Percentiles rank a stretch among this genome's conserved stretches.
phyloP scores from a whole-genome alignment of 306 rosid species.

The Sesbania bispinosa region DNA sequence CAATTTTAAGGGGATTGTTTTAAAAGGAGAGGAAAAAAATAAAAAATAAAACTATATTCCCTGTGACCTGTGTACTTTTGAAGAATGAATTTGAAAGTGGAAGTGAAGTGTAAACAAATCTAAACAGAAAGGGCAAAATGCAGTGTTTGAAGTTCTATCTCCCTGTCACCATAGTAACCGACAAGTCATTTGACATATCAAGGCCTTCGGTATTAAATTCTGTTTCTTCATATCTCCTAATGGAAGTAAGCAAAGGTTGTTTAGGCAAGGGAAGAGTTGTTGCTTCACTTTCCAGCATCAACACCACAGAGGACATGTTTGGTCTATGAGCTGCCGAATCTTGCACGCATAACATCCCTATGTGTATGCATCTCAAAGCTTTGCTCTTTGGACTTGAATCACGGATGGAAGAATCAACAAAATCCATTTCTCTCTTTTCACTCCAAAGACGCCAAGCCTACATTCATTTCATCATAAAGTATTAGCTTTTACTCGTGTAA shows the following conservation, averaged over 20 bases:
- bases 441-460: conserved; percentile 91
- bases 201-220: conserved; percentile 40
- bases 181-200: conserved; percentile 59
- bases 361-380: conserved; percentile 71
- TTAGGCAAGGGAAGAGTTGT: conserved; percentile 55
- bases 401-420: conserved; percentile 59
- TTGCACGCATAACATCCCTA: conserved; percentile 82
- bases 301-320: conserved; percentile 63
- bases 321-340: conserved; percentile 78
- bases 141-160: conserved; percentile 41
- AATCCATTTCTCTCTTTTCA: conserved; percentile 51
- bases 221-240: conserved; percentile 45
- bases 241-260: conserved; percentile 64
- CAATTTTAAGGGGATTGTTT: neutral
- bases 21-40: no score
- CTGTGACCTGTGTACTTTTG: no score
- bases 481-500: neutral
- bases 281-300: conserved; percentile 82
- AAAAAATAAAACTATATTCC: neutral
- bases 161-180: conserved; percentile 57
- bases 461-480: conserved; percentile 27
- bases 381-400: conserved; percentile 40
- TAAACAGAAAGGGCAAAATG: neutral
- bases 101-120: conserved; percentile 4
- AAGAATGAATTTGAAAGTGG: no score